Conservation (phyloP, 768 basidiomycete genomes). For the Favolaschia claudopus region DNA sequence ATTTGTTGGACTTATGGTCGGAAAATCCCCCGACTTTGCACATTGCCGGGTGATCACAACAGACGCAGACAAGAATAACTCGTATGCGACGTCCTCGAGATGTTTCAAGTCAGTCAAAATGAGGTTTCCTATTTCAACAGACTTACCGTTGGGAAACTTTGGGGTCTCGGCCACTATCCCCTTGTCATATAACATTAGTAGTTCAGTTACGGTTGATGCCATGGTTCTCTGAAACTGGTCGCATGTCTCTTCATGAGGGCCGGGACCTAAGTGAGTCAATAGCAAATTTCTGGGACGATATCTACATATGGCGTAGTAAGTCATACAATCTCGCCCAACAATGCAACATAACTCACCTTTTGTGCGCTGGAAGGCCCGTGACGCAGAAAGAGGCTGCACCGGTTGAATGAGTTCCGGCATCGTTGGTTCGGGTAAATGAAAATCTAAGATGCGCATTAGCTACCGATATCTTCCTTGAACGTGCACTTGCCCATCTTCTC, state of each 20-base stretch:
- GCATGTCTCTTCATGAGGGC: neutral
- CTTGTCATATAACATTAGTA: neutral
- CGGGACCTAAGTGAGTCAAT: neutral
- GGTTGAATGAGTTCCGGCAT: neutral
- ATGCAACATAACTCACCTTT: neutral
- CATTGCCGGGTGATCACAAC: constrained; percentile 7
- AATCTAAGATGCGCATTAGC: neutral
- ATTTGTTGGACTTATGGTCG: neutral
- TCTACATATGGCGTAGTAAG: neutral
- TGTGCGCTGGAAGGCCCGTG: neutral
- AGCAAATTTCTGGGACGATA: constrained; percentile 2
- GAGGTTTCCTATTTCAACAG: too few relatives aligned
- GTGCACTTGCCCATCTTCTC: neutral
- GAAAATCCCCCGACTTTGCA: neutral
- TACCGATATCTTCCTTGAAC: too few relatives aligned
- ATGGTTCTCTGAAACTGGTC: neutral
- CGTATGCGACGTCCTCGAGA: neutral
- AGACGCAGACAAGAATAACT: neutral
- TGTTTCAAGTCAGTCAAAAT: too few relatives aligned
- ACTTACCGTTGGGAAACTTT: constrained; percentile 4
- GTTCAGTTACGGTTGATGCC: neutral
- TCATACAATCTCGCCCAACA: neutral
- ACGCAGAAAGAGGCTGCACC: constrained; percentile 2
- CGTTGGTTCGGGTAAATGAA: neutral
- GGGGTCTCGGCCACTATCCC: neutral